Conservation (phyloP, 805 yeast genomes). For the Pachysolen tannophilus region DNA sequence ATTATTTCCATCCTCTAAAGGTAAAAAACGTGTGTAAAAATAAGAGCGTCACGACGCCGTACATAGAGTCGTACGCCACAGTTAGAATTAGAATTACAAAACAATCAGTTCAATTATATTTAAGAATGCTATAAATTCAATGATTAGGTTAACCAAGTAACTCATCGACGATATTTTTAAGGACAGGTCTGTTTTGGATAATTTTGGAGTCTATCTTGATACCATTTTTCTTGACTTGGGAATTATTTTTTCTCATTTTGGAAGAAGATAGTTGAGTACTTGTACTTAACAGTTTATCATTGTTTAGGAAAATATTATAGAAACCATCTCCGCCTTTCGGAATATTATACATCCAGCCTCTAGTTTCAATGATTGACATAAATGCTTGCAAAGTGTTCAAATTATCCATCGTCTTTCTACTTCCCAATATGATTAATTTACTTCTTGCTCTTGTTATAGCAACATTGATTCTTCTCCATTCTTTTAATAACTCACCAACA, state of each 20-base stretch:
- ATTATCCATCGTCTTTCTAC: constrained; percentile 49
- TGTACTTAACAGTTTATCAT: not conserved
- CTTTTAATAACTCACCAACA: constrained; percentile 74
- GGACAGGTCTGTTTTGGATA: constrained; percentile 4
- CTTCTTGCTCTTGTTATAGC: constrained; percentile 87
- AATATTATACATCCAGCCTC: constrained; percentile 58
- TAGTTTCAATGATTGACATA: constrained; percentile 44
- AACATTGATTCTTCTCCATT: constrained; percentile 90
- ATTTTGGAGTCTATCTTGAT: not conserved
- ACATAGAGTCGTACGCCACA: too few relatives aligned
- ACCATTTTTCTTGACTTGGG: not conserved
- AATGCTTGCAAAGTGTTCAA: constrained; percentile 50
- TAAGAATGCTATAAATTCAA: too few relatives aligned
- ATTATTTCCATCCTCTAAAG: too few relatives aligned
- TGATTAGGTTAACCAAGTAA: not conserved
- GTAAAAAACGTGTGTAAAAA: too few relatives aligned
- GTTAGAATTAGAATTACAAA: too few relatives aligned
- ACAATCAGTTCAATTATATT: too few relatives aligned
- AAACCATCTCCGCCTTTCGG: constrained; percentile 33
- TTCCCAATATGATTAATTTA: constrained; percentile 80
- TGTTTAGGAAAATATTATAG: constrained; percentile 20
- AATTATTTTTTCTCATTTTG: too few relatives aligned
- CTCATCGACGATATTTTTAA: constrained; percentile 7
- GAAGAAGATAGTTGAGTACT: too few relatives aligned
- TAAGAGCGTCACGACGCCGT: too few relatives aligned